Percentiles rank a stretch among this genome's conserved stretches.
Evolutionary conservation across 495 filamentous ascomycete genomes (phyloP).

Genomic region (Rhizodiscina lignyota): DNA sequence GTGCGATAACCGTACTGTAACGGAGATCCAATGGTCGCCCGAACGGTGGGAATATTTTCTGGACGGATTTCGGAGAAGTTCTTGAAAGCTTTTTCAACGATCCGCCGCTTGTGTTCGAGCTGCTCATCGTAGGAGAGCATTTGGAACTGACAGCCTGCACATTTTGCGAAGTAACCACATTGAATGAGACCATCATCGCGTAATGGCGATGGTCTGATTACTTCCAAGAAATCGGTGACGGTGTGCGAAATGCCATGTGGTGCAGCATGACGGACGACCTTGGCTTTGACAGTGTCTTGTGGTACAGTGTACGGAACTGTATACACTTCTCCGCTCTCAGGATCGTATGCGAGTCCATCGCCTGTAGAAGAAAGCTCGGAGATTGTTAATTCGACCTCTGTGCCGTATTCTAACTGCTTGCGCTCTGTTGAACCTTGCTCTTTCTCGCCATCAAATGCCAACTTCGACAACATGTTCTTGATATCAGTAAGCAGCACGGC

Average conservation of each 20-base stretch:
- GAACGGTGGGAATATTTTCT: slow-evolving; percentile 56
- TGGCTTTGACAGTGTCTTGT: slow-evolving; percentile 65
- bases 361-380: slow-evolving; percentile 72
- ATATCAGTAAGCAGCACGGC: slow-evolving; percentile 64
- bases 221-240: slow-evolving; percentile 62
- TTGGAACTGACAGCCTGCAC: slow-evolving; percentile 91
- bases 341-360: slow-evolving; percentile 58
- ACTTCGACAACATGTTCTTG: slow-evolving; percentile 38
- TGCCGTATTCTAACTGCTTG: slow-evolving; percentile 38
- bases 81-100: slow-evolving; percentile 80
- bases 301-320: slow-evolving; percentile 81
- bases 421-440: slow-evolving; percentile 1
- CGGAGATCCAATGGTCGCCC: slow-evolving; percentile 76
- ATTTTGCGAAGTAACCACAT: slow-evolving; percentile 75
- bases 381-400: slow-evolving; percentile 65
- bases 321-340: slow-evolving; percentile 55
- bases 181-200: slow-evolving; percentile 60
- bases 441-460: slow-evolving; percentile 23
- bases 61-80: slow-evolving; percentile 60
- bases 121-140: slow-evolving; percentile 87
- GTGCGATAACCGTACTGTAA: slow-evolving; percentile 87
- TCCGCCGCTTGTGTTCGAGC: slow-evolving; percentile 62
- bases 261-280: slow-evolving; percentile 46
- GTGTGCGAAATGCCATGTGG: slow-evolving; percentile 38
- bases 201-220: slow-evolving; percentile 52